Conservation (phyloP, 1,139 yeast species). For the Pichia sp. region DNA sequence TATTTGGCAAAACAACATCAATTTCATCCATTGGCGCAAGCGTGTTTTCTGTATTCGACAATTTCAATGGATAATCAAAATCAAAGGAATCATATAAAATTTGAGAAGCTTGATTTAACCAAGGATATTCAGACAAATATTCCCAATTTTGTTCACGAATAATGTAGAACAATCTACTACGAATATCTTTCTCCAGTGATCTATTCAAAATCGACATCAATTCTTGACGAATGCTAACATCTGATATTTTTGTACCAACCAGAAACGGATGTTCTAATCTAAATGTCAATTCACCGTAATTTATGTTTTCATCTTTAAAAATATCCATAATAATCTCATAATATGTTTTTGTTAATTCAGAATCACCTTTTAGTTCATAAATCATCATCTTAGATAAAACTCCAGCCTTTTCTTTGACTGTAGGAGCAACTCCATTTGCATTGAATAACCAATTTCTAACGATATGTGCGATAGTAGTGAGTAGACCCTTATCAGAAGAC, state of each 20-base stretch:
- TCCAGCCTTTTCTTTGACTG: constrained; percentile 94
- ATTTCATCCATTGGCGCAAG: constrained; percentile 51
- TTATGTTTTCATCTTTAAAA: constrained; percentile 73
- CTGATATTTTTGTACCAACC: constrained; percentile 84
- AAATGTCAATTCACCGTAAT: constrained; percentile 85
- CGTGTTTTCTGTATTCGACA: constrained; percentile 45
- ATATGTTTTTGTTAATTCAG: constrained; percentile 70
- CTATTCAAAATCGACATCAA: constrained; percentile 75
- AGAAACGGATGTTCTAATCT: constrained; percentile 96
- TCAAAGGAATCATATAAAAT: constrained; percentile 75
- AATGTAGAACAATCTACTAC: constrained; percentile 76
- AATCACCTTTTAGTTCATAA: constrained; percentile 82
- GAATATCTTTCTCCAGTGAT: constrained; percentile 73
- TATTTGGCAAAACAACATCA: constrained; percentile 31
- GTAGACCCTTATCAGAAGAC: constrained; percentile 68
- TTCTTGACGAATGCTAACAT: constrained; percentile 66
- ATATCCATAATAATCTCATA: constrained; percentile 84
- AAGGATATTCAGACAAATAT: constrained; percentile 81
- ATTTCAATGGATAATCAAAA: constrained; percentile 38
- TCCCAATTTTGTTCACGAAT: constrained; percentile 97
- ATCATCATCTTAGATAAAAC: constrained; percentile 90
- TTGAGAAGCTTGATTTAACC: constrained; percentile 93
- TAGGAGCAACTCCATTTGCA: constrained; percentile 71
- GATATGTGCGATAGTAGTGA: constrained; percentile 69
- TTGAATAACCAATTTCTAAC: constrained; percentile 89